These are phyloP conservation scores for Psilocybe cyanescens DNA, from an alignment of 768 basidiomycete species.

Conservation along the genomic window DNA sequence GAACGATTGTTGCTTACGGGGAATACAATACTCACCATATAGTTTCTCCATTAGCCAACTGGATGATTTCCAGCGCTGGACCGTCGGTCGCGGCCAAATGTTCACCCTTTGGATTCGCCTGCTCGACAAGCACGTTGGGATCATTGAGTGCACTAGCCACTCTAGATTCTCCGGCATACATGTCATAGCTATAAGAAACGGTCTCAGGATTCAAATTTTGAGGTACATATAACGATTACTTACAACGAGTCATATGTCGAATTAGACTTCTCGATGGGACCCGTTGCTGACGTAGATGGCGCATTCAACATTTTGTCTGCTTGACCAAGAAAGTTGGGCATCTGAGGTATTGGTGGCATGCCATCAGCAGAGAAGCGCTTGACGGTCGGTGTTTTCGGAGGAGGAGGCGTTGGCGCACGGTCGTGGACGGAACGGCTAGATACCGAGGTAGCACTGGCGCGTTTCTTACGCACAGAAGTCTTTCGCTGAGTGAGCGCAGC, in stretches of 20 bases:
- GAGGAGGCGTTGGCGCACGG: constrained; percentile 85
- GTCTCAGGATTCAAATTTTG: constrained; percentile 25
- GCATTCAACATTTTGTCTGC: constrained; percentile 40
- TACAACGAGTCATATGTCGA: constrained; percentile 82
- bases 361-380: constrained; percentile 70
- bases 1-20: constrained; percentile 14
- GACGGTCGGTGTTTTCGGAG: constrained; percentile 55
- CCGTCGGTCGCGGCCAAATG: constrained; percentile 43
- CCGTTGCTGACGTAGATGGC: constrained; percentile 40
- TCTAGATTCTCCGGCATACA: constrained; percentile 71
- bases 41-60: constrained; percentile 86
- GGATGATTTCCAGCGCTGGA: constrained; percentile 77
- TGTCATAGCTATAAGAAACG: constrained; percentile 62
- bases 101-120: constrained; percentile 31
- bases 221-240: constrained; percentile 35
- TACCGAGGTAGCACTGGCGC: constrained; percentile 59
- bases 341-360: constrained; percentile 71
- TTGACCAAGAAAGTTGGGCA: constrained; percentile 56
- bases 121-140: constrained; percentile 34
- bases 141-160: constrained; percentile 37
- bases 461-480: constrained; percentile 60
- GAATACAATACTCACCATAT: constrained; percentile 63
- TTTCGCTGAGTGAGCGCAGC: constrained; percentile 58
- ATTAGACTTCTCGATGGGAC: constrained; percentile 63
- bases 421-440: constrained; percentile 81